Evolutionary conservation across 1,284 basidiomycete species (phyloP), one percentile per base, ranked within the genome.

Genomic region (Filobasidium uniguttulatum): DNA sequence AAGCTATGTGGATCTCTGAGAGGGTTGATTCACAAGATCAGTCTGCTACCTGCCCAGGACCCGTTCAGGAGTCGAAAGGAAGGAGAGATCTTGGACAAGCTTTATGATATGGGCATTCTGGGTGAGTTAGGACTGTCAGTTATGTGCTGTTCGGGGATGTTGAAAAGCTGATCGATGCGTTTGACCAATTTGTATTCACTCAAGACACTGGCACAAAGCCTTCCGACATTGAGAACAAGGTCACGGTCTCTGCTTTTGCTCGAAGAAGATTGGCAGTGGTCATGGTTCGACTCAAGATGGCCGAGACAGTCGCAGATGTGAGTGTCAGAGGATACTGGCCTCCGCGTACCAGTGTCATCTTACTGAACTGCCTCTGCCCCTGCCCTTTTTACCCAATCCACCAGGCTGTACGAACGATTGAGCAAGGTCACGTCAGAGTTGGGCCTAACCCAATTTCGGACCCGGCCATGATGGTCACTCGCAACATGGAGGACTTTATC

Each of bases 401-500:
- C 12, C 60, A 91, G 88, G 94, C 93, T 8, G 87, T 86, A 41
- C 87, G 86, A 63, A 97, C 94, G 64, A 86, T 99, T 57, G 94
- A 99, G 68, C 93, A 98, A 69, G 94, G 94, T 0, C 93, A 99
- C 68, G 82, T 99, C 57, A 82, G 94, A 29, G 90, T 98, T 12
- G 94, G 94, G 5, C 89, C 94, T 23, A 87, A 96, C 61, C 86
- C 87, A 0, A 82, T 98, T 61, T 93, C 85, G 0, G 94, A 99
- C 67, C 94, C 94, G 2, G 94, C 93, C 1, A 97, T 85, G 71
- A 77, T 98, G 52, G 90, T 99, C 56, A 94, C 91, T 22, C 76
- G 90, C 78, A 87, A 90, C 60, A 91, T 94, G 88, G 91, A 98
- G 66, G 94, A 99, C 74, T 98, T 96, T 70, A 89, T 98, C 43